phyloP scores from a whole-genome alignment of 164 flowering plant genomes.

The Macadamia integrifolia region DNA sequence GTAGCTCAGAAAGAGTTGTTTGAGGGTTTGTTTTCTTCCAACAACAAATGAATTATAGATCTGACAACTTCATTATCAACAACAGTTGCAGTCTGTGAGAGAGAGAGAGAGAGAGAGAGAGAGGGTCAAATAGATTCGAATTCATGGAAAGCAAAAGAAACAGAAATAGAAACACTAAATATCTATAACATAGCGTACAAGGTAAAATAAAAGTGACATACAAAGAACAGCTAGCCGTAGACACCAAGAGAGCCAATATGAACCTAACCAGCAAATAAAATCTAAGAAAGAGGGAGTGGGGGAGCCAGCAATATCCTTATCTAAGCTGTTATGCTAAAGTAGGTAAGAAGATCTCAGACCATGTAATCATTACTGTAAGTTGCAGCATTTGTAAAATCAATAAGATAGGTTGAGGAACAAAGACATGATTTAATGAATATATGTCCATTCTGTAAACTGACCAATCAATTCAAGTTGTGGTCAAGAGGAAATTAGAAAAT shows the following conservation, averaged over 20 bases:
- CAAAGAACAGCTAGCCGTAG: too few relatives aligned
- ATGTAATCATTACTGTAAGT: too few relatives aligned
- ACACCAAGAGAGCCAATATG: too few relatives aligned
- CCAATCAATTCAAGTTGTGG: too few relatives aligned
- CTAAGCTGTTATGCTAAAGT: neutral
- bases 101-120: slow-evolving; percentile 13
- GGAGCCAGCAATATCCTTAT: neutral
- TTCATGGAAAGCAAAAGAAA: neutral
- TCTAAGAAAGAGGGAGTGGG: neutral
- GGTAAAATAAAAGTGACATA: neutral
- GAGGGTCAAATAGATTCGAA: neutral
- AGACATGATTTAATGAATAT: too few relatives aligned
- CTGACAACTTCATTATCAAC: slow-evolving; percentile 57
- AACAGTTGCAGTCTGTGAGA: slow-evolving; percentile 38
- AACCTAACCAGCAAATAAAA: neutral
- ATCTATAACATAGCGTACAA: neutral
- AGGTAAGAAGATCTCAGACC: neutral
- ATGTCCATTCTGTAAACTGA: too few relatives aligned
- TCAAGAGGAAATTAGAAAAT: too few relatives aligned
- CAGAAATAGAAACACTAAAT: neutral
- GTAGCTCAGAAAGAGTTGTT: slow-evolving; percentile 4
- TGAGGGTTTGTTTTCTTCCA: slow-evolving; percentile 59
- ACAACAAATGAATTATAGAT: slow-evolving; percentile 65
- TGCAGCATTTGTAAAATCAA: too few relatives aligned
- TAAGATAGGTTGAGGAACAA: too few relatives aligned